Evolutionary conservation across 2,329 filamentous ascomycete species (phyloP), one percentile per base, ranked within the genome.

Genomic region (Alternaria infectoria): DNA sequence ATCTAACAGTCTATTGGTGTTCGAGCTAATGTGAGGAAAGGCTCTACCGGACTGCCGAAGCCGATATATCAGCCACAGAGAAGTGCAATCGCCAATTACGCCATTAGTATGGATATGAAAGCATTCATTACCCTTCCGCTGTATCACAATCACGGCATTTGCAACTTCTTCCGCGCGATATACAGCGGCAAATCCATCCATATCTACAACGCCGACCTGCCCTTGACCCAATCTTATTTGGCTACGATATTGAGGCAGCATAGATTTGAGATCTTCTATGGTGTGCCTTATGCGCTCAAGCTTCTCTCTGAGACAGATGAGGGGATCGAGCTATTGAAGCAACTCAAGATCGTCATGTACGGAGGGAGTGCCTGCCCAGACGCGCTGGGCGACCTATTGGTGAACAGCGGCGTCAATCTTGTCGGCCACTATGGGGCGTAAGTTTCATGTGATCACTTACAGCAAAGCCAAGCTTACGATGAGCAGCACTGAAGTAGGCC

Each of bases 241-340:
- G 67, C 64, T 13, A 65, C 52, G 1, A 71, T 72, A 5, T 43
- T 74, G 12, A 57, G 61, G 5, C 55, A 68, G 21, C 66, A 72
- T 52, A 50, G 81, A 5, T 82, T 84, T 3, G 83, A 90, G 63
- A 86, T 86, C n/a, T 86, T 91, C 49, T 86, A 89, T 59, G 84
- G 83, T 3, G 89, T 91, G 0, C 89, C 89, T 0, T 91, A 90
- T 67, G 85, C 87, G 0, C 76, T 91, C 13, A 90, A 91, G 69
- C 77, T 91, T 0, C 81, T 91, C 4, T 84, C 85, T 0, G 89
- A 91, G 72, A 83, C 83, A 0, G 79, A 85, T 0, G 82, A 85
- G 23, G 89, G 89, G 0, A 81, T 89, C n/a, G 70, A 79, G 2
- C 77, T 81, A 2, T 74, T 90, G 21, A 74, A 76, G 3, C 75